A percentile compares a stretch with the other conserved stretches of the same genome.
These are phyloP conservation scores for Sporisorium scitamineum DNA, from an alignment of 1,284 basidiomycete genomes.

Conservation along the genomic window DNA sequence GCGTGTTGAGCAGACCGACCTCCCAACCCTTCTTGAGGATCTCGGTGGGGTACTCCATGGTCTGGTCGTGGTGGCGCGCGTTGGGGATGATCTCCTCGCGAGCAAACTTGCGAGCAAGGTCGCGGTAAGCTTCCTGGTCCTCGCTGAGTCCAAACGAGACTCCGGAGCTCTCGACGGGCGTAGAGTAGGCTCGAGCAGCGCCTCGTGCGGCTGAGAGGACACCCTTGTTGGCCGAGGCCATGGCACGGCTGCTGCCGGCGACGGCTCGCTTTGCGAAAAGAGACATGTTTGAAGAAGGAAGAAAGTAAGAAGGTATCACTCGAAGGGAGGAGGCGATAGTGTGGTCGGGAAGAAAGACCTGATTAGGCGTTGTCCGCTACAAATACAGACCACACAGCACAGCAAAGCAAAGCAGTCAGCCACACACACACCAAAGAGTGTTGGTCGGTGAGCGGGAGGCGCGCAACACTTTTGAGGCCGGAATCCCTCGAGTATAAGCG, in stretches of 20 bases:
- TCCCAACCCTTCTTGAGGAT: conserved; percentile 72
- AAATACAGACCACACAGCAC: neutral
- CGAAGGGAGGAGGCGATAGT: neutral
- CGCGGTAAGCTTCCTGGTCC: conserved; percentile 70
- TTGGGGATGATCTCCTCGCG: conserved; percentile 72
- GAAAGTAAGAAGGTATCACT: neutral
- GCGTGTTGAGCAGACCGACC: conserved; percentile 64
- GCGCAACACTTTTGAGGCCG: neutral
- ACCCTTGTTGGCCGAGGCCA: conserved; percentile 24
- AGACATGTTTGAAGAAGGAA: conserved; percentile 24
- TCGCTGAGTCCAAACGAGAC: conserved; percentile 67
- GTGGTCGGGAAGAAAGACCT: neutral
- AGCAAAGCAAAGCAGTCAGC: neutral
- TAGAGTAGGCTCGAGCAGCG: conserved; percentile 35
- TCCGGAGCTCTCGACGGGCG: conserved; percentile 38
- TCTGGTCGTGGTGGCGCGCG: conserved; percentile 70
- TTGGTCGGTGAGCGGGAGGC: neutral
- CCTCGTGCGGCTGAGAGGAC: conserved; percentile 18
- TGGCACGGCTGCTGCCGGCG: conserved; percentile 45
- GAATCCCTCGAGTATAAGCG: conserved; percentile 7
- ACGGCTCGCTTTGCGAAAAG: conserved; percentile 39
- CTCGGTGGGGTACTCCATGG: conserved; percentile 72
- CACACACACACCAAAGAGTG: neutral
- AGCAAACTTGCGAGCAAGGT: conserved; percentile 72
- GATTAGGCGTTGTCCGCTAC: neutral